phyloP scores from a whole-genome alignment of 441 rosid genomes.

The Geranium incanum region DNA sequence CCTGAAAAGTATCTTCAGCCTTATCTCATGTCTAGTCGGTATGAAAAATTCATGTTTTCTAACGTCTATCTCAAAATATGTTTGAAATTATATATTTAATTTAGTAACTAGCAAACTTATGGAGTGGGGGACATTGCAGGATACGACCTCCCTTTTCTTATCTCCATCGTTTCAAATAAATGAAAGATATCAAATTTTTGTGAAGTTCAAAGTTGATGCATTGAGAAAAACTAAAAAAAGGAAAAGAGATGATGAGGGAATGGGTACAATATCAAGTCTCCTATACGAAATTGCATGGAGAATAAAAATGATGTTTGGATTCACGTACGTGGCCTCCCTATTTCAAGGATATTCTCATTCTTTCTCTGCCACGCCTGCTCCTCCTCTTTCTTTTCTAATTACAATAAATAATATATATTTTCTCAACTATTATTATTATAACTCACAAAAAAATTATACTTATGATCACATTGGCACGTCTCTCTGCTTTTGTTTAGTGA shows the following conservation, averaged over 20 bases:
- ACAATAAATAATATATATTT: neutral
- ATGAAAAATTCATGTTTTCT: too few species aligned
- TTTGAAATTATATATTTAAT: too few species aligned
- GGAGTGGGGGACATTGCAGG: too few species aligned
- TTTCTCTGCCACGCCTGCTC: constrained; percentile 65
- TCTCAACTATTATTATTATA: neutral
- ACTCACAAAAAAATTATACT: neutral
- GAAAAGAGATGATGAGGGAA: constrained; percentile 16
- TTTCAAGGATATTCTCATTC: constrained; percentile 47
- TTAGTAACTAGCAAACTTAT: too few species aligned
- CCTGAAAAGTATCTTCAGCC: too few species aligned
- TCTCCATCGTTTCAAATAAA: too few species aligned
- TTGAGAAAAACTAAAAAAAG: constrained; percentile 27
- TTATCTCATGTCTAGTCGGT: too few species aligned
- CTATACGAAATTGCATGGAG: constrained; percentile 42
- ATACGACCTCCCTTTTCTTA: too few species aligned
- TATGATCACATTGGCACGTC: too few species aligned
- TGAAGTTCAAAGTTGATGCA: too few species aligned
- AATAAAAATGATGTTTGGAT: constrained; percentile 46
- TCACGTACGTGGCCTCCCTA: constrained; percentile 38
- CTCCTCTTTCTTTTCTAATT: neutral
- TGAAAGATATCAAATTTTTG: too few species aligned
- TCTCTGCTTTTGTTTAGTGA: neutral
- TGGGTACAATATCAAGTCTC: constrained; percentile 12
- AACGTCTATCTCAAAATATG: too few species aligned